Percentiles rank a stretch among this genome's conserved stretches.
phyloP scores from a whole-genome alignment of 2,329 filamentous ascomycete genomes.

The Passalora sequoiae region DNA sequence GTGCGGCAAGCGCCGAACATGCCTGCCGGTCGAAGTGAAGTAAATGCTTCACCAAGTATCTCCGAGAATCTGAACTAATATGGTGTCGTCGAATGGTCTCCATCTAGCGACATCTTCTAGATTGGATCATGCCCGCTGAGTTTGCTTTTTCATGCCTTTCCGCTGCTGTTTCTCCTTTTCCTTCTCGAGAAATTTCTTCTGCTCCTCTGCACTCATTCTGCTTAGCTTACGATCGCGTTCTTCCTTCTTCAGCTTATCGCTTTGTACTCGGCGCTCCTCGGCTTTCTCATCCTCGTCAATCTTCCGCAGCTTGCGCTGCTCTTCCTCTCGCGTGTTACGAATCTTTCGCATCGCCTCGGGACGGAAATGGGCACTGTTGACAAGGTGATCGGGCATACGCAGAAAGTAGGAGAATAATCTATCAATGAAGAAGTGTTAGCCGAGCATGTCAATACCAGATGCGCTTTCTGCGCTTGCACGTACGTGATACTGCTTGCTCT shows the following conservation, averaged over 20 bases:
- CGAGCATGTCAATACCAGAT: too few species aligned
- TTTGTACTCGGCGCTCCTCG: conserved; percentile 52
- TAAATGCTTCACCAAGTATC: background rate
- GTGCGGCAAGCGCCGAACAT: too few species aligned
- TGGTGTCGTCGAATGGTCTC: background rate
- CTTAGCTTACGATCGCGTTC: conserved; percentile 68
- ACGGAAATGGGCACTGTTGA: conserved; percentile 73
- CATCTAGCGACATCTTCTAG: too few species aligned
- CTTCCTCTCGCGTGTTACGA: conserved; percentile 70
- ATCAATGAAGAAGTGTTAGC: too few species aligned
- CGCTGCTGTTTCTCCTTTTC: conserved; percentile 71
- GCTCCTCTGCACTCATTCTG: conserved; percentile 58
- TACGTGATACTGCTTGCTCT: conserved; percentile 54
- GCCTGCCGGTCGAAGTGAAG: background rate
- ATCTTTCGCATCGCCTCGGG: conserved; percentile 83
- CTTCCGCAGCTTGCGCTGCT: conserved; percentile 73
- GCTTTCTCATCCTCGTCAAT: conserved; percentile 66
- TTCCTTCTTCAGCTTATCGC: conserved; percentile 68
- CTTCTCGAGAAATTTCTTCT: conserved; percentile 61
- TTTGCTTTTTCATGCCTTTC: conserved; percentile 60
- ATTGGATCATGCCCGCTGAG: conserved; percentile 25
- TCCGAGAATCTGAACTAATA: conserved; percentile 34
- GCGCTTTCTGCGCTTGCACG: too few species aligned
- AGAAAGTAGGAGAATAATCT: conserved; percentile 76
- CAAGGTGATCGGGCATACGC: conserved; percentile 77